These are phyloP conservation scores for Leccinum barrowsii DNA, from an alignment of 768 basidiomycete genomes.

Conservation along the genomic window DNA sequence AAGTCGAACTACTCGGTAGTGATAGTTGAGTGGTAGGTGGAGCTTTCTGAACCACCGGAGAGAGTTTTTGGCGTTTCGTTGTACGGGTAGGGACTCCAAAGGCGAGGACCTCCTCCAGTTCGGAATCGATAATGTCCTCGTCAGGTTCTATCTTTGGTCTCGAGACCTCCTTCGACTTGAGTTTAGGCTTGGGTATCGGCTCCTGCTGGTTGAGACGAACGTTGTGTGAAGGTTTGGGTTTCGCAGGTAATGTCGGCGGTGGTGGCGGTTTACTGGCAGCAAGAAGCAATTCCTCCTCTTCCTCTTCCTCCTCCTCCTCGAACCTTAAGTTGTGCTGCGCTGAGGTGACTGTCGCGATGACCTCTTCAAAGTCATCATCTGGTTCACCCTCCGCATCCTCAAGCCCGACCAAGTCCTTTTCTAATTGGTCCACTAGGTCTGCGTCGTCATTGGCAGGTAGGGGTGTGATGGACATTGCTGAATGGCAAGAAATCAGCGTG, in stretches of 20 bases:
- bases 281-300: slow-evolving; percentile 33
- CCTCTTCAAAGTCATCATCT: slow-evolving; percentile 45
- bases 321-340: slow-evolving; percentile 32
- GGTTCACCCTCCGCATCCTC: slow-evolving; percentile 39
- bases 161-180: slow-evolving; percentile 21
- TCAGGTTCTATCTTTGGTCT: slow-evolving; percentile 24
- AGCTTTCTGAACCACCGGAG: slow-evolving; percentile 20
- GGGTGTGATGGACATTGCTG: slow-evolving; percentile 20
- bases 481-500: background rate
- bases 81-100: slow-evolving; percentile 35
- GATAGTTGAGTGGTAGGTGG: slow-evolving; percentile 30
- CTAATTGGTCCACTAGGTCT: slow-evolving; percentile 29
- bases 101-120: slow-evolving; percentile 43
- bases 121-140: slow-evolving; percentile 24
- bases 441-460: slow-evolving; percentile 27
- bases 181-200: slow-evolving; percentile 24
- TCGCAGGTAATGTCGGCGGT: slow-evolving; percentile 28
- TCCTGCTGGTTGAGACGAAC: slow-evolving; percentile 23
- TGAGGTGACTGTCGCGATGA: slow-evolving; percentile 30
- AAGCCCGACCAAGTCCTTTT: slow-evolving; percentile 24
- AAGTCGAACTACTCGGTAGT: slow-evolving; percentile 34
- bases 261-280: slow-evolving; percentile 14
- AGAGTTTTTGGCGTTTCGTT: slow-evolving; percentile 30
- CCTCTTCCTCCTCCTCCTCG: slow-evolving; percentile 24
- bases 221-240: slow-evolving; percentile 30